Evolutionary conservation across 495 filamentous ascomycete species (phyloP), one percentile per base, ranked within the genome.

Genomic region (Xylaria longipes): DNA sequence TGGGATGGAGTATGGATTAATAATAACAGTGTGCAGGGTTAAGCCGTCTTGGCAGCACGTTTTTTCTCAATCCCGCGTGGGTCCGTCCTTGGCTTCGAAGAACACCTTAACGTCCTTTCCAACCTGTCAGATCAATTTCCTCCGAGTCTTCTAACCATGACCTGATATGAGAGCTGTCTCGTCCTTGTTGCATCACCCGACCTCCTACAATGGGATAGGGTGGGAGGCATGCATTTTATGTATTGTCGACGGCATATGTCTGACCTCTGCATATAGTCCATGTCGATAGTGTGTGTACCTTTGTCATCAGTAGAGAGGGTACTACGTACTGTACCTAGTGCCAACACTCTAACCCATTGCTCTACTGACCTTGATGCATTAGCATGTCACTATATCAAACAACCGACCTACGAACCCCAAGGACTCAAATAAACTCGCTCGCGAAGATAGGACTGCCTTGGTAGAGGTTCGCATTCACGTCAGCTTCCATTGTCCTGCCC

Each of bases 41-140:
- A 64, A 70, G 58, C 68, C 68, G 68, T 70, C 68, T 70, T 70
- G 68, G 68, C 68, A 39, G 33, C 68, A 70, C 68, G 57, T 70
- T 70, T 64, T 70, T 45, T 43, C 29, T n/a, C 43, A 67, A n/a
- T 67, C 46, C 65, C 65, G 65, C 48, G 65, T 43, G 65, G 65
- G 48, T 56, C 65, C 14, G 12, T 65, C 62, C 62, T 56, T 67
- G 60, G 58, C 60, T 22, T 39, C 62, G 62, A 65, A 65, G 33
- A 52, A 37, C 27, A 52, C 63, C 25, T 31, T 65, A 27, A 20
- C 20, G 45, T 65, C 63, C 41, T 33, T 14, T 48, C 20, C 27
- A 46, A 41, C 17, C 27, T 65, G 62, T 15, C 27, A 45, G 25
- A 65, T 2, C 17, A 41, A 46, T 48, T 65, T 48, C 62, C 41